phyloP scores from a whole-genome alignment of 1,284 basidiomycete genomes.

The Malassezia psittaci region DNA sequence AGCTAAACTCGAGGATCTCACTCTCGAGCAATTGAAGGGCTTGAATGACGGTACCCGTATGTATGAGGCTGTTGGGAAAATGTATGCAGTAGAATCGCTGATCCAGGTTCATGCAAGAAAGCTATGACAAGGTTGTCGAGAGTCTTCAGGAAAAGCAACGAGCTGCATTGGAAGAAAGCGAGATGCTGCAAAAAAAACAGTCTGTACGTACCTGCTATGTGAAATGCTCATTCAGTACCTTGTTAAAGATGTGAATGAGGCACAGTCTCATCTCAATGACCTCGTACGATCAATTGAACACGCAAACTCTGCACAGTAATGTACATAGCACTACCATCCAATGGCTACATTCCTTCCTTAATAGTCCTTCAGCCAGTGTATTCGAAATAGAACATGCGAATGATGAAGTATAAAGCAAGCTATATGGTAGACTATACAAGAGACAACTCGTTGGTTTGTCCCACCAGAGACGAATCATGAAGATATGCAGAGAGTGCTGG shows the following conservation, averaged over 20 bases:
- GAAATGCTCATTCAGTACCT: constrained; percentile 10
- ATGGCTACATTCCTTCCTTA: background rate
- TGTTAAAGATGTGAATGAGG: constrained; percentile 16
- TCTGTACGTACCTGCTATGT: constrained; percentile 1
- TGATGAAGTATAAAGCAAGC: constrained; percentile 1
- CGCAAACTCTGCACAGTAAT: background rate
- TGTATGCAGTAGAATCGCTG: constrained; percentile 9
- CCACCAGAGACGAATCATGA: background rate
- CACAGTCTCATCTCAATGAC: constrained; percentile 17
- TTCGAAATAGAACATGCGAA: background rate
- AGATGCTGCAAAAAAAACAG: constrained; percentile 15
- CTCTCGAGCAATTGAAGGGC: constrained; percentile 14
- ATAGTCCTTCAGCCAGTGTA: background rate
- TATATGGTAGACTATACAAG: constrained; percentile 7
- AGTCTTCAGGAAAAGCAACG: constrained; percentile 1
- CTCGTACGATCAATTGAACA: constrained; percentile 17
- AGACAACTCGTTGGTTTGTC: constrained; percentile 1
- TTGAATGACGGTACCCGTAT: constrained; percentile 3
- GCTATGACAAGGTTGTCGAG: background rate
- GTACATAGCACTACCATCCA: background rate
- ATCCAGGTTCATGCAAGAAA: constrained; percentile 17
- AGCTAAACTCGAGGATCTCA: constrained; percentile 12
- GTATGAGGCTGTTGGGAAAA: constrained; percentile 18
- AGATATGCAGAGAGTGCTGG: background rate
- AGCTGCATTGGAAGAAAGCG: constrained; percentile 12